Base-by-base conservation (phyloP, 305 asterid genomes). In the Rubia peregrina region DNA sequence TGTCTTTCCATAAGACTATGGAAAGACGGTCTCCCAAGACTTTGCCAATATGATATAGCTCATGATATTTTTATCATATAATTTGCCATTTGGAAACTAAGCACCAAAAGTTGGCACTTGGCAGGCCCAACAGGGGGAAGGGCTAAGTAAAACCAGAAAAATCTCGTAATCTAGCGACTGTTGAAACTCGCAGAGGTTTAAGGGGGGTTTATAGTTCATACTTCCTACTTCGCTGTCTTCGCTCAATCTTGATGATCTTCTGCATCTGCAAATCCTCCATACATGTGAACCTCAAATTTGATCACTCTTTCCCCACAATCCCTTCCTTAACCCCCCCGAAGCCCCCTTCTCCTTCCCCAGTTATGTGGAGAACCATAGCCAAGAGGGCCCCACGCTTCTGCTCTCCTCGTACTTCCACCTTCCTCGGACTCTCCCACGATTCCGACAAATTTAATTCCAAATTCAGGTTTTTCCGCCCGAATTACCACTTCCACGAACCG, bases 351-450 rank as follows among this genome's bases (percentile, higher is more conserved):
- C 24, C 53, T 69, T 80, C 91, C 73, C 73, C 84, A 67, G 84
- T 79, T 74, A 91, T 94, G 96, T 94, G 91, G 96, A 85, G 88
- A 79, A 88, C 71, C 73, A 62, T 84, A 43, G 84, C 84, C 73
- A 89, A 82, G 67, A 77, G 80, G 65, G 59, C 81, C 65, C 75
- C 81, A 60, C 80, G 89, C 22, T 7, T 53, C 80, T 67, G 80
- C 74, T 81, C 73, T 71, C 69, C 16, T 22, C 70, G 26, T 55
- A 56, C 49, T 22, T 69, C 80, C 9, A 16, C 38, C 76, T 83
- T 41, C 67, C 70, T 70, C 78, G 84, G 86, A n/a, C 80, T 79
- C 73, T 48, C 80, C 61, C 78, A 80, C 41, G 83, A 76, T 71
- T 80, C 75, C 1, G 79, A 71, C 14, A 81, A 79, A 22, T 71